Evolutionary conservation across 2,329 filamentous ascomycete species (phyloP), one percentile per base, ranked within the genome.

Genomic region (Xylariaceae sp.): DNA sequence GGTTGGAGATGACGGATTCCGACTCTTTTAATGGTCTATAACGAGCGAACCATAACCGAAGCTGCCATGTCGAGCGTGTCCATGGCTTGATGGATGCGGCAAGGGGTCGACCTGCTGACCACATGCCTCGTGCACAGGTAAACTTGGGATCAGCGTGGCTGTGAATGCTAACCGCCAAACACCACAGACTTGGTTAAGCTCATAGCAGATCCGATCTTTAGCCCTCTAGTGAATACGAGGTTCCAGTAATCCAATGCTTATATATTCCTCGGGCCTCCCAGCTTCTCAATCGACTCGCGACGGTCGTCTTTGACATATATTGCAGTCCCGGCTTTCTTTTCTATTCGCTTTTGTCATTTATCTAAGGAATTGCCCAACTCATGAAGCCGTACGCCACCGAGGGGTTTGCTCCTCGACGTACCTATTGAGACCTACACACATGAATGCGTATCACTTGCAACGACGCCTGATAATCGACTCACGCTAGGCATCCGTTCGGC

Each of bases 1-100:
- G 56, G 74, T 77, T 12, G 80, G 81, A 58, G 80, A 79, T 60
- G 74, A 75, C 32, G 78, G 77, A 1, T 66, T 84, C 44, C 73
- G 74, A 61, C 64, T 85, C 55, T 85, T 19, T 85, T 64, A 73
- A 59, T 56, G 57, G 58, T 44, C 63, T 4, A 8, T 31, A 45
- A 32, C 2, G 8, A 45, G 7, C 11, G 2, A 4, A 9, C 8
- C 5, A 5, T 6, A 6, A 34, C 42, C 27, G 41, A 19, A 12
- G 8, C 34, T 12, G 27, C 45, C 35, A 34, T 44, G 34, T 37
- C 8, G 19, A 31, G 1, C 6, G 7, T 11, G 29, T 3, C 29
- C 19, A 19, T 45, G 11, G 42, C 35, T 37, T 37, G 35, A 37
- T 37, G 30, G 11, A 32, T 45, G 29, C 43, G 32, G 30, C 43